These are phyloP conservation scores for Phytophthora constricta DNA, from an alignment of 352 stramenopile genomes.

Conservation along the genomic window DNA sequence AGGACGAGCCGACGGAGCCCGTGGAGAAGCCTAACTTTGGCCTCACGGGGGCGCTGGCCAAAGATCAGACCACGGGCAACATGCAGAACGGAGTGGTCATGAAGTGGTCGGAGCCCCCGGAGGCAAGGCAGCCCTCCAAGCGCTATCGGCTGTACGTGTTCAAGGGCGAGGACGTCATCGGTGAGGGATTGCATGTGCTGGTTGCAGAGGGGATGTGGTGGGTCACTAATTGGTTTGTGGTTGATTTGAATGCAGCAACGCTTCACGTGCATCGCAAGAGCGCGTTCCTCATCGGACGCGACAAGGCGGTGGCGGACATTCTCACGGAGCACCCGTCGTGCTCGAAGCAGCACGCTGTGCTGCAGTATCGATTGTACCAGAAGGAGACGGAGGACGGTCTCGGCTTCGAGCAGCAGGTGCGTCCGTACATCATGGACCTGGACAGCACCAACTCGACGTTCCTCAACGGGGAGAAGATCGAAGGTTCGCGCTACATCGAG, in stretches of 20 bases:
- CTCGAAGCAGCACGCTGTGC: slow-evolving; percentile 97
- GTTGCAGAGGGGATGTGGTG: background rate
- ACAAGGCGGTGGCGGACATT: slow-evolving; percentile 95
- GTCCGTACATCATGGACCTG: slow-evolving; percentile 98
- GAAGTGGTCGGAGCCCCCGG: slow-evolving; percentile 97
- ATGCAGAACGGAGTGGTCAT: slow-evolving; percentile 97
- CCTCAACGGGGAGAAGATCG: slow-evolving; percentile 95
- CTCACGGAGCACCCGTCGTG: slow-evolving; percentile 94
- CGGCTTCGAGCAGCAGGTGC: slow-evolving; percentile 66
- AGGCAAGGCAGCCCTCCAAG: slow-evolving; percentile 91
- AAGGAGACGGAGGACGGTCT: slow-evolving; percentile 67
- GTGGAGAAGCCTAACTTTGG: slow-evolving; percentile 97
- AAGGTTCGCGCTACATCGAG: slow-evolving; percentile 96
- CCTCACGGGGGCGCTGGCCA: slow-evolving; percentile 95
- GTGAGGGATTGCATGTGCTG: slow-evolving; percentile 37
- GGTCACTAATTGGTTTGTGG: slow-evolving; percentile 23
- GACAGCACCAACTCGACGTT: slow-evolving; percentile 98
- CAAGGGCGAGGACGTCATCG: slow-evolving; percentile 87
- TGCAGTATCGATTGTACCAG: slow-evolving; percentile 94
- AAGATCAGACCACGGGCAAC: slow-evolving; percentile 96
- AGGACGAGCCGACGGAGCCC: slow-evolving; percentile 47
- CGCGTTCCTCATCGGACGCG: slow-evolving; percentile 93
- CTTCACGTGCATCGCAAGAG: slow-evolving; percentile 97
- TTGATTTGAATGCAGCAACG: slow-evolving; percentile 72
- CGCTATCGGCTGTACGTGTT: slow-evolving; percentile 98